Evolutionary conservation across 345 rosid species (phyloP).

Genomic region (Cardamine occulta): DNA sequence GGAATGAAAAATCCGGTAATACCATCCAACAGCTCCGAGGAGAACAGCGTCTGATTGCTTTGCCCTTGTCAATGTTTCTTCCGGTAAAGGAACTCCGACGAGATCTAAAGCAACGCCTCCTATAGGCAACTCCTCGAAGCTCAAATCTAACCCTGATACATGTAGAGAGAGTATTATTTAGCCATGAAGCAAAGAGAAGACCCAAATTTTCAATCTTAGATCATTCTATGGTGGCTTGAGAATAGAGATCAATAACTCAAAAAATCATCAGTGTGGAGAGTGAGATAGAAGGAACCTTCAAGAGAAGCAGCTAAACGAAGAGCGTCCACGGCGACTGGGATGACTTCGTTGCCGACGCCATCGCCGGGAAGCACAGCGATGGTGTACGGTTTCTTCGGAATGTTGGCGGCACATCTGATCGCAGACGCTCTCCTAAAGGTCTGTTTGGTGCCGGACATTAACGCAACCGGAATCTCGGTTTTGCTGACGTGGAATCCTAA

Average conservation of each 20-base stretch:
- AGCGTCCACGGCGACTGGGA: constrained; percentile 28
- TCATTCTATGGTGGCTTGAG: neutral
- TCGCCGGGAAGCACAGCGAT: constrained; percentile 41
- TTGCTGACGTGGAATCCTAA: neutral
- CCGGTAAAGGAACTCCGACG: constrained; percentile 27
- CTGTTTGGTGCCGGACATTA: constrained; percentile 5
- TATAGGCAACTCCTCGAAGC: constrained; percentile 27
- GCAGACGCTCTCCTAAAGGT: neutral
- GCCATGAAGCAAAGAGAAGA: too few species aligned
- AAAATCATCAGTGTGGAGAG: neutral
- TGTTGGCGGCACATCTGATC: constrained; percentile 23
- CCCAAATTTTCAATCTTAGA: neutral
- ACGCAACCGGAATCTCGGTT: constrained; percentile 6
- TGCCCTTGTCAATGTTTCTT: constrained; percentile 33
- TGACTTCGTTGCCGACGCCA: constrained; percentile 36
- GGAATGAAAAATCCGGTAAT: neutral
- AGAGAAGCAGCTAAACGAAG: constrained; percentile 31
- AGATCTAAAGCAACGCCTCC: constrained; percentile 39
- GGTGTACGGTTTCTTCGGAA: constrained; percentile 25
- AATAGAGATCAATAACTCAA: too few species aligned
- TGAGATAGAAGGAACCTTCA: constrained; percentile 25
- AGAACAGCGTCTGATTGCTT: constrained; percentile 38
- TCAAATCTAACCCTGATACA: constrained; percentile 16
- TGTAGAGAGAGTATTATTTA: neutral
- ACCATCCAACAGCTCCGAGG: constrained; percentile 41